These are phyloP conservation scores for Saturnispora sekii DNA, from an alignment of 805 yeast species.

Conservation along the genomic window DNA sequence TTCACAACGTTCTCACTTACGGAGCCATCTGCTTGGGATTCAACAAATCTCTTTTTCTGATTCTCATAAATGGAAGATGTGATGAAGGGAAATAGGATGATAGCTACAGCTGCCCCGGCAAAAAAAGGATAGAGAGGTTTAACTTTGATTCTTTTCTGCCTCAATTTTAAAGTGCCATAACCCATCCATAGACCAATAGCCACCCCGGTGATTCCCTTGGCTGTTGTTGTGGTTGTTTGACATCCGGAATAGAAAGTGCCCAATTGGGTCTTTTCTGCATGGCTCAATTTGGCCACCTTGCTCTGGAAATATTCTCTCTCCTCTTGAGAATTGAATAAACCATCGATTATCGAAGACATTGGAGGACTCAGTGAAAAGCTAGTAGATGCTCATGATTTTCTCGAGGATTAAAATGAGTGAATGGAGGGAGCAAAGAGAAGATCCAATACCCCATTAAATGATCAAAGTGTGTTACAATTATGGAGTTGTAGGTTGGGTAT, in stretches of 20 bases:
- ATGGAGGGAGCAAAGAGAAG: no score
- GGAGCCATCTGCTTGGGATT: conserved; percentile 9
- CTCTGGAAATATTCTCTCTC: conserved; percentile 38
- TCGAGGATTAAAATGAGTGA: no score
- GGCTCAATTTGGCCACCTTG: conserved; percentile 33
- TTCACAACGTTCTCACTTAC: background rate
- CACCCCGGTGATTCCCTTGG: conserved; percentile 33
- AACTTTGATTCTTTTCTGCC: conserved; percentile 29
- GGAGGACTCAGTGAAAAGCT: no score
- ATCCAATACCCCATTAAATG: no score
- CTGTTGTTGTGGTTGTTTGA: conserved; percentile 25
- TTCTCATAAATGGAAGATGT: conserved; percentile 24
- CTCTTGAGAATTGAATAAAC: conserved; percentile 22
- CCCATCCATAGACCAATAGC: conserved; percentile 35
- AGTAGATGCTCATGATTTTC: no score
- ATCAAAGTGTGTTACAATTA: no score
- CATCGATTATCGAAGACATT: conserved; percentile 3
- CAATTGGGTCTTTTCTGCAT: conserved; percentile 33
- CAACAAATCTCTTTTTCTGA: conserved; percentile 19
- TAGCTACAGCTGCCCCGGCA: conserved; percentile 32
- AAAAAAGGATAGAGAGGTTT: conserved; percentile 32
- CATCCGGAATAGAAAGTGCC: conserved; percentile 29
- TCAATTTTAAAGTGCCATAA: conserved; percentile 18
- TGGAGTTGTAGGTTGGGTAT: no score
- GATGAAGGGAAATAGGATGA: conserved; percentile 25